These are phyloP conservation scores for Juglanconis sp. DNA, from an alignment of 2,329 filamentous ascomycete genomes.

Conservation along the genomic window DNA sequence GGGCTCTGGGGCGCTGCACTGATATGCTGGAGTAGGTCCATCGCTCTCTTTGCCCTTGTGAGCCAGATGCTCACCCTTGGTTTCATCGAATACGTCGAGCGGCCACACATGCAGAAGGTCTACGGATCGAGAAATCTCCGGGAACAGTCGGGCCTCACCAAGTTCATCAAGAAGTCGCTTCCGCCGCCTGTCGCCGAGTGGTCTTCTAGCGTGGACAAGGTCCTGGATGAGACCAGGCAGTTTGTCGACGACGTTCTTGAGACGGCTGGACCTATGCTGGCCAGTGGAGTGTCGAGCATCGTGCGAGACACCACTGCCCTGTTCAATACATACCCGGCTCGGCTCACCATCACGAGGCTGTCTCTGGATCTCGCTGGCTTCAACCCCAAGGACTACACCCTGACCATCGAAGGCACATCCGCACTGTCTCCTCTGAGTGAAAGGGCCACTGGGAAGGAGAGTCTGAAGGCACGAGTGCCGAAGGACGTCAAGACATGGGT, in stretches of 20 bases:
- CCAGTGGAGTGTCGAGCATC: constrained; percentile 80
- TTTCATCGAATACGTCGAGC: constrained; percentile 91
- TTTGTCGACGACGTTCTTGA: constrained; percentile 92
- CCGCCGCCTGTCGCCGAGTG: constrained; percentile 79
- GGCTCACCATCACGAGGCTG: constrained; percentile 77
- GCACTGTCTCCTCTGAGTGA: constrained; percentile 50
- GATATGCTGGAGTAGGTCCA: constrained; percentile 83
- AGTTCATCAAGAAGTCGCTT: constrained; percentile 82
- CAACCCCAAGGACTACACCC: constrained; percentile 74
- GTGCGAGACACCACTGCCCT: constrained; percentile 83
- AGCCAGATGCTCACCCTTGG: constrained; percentile 81
- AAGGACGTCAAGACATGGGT: constrained; percentile 71
- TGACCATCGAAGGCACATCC: constrained; percentile 68
- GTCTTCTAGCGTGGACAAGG: constrained; percentile 82
- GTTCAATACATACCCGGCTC: constrained; percentile 85
- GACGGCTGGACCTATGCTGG: constrained; percentile 77
- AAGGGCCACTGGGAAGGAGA: constrained; percentile 69
- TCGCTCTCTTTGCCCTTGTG: constrained; percentile 81
- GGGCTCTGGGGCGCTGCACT: constrained; percentile 94
- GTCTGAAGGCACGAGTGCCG: constrained; percentile 64
- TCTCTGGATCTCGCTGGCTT: constrained; percentile 76
- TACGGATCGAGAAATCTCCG: constrained; percentile 77
- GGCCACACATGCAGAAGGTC: constrained; percentile 97
- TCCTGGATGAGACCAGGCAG: constrained; percentile 80
- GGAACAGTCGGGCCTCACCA: constrained; percentile 84